Evolutionary conservation across 352 stramenopile species (phyloP).

Genomic region (Pythium volutum): DNA sequence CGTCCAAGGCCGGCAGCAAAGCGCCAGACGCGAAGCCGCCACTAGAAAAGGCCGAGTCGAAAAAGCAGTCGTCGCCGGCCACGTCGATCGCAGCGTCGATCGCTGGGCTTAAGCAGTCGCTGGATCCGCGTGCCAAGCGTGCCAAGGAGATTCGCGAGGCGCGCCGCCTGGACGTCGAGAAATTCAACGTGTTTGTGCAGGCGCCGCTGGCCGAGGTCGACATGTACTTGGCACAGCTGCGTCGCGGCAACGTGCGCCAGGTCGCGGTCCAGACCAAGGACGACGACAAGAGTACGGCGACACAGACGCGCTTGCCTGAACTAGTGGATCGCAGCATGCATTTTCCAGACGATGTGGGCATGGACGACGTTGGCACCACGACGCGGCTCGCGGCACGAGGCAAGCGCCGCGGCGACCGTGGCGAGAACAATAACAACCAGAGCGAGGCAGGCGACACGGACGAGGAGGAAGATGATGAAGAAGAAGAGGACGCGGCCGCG

Average conservation of each 20-base stretch:
- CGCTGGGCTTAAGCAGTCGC: constrained; percentile 62
- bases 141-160: constrained; percentile 61
- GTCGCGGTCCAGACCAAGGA: constrained; percentile 61
- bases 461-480: constrained; percentile 3
- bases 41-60: constrained; percentile 1
- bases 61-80: constrained; percentile 18
- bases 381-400: neutral
- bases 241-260: constrained; percentile 48
- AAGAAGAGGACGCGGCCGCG: neutral
- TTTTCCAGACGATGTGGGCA: constrained; percentile 71
- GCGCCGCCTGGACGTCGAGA: constrained; percentile 64
- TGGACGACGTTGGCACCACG: constrained; percentile 36
- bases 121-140: constrained; percentile 58
- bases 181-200: constrained; percentile 63
- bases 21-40: neutral
- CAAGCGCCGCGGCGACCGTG: constrained; percentile 5
- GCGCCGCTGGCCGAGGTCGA: constrained; percentile 57
- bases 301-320: constrained; percentile 50
- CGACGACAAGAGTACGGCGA: constrained; percentile 40
- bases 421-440: no score
- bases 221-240: constrained; percentile 46
- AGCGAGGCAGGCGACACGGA: constrained; percentile 21
- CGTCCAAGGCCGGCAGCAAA: constrained; percentile 10
- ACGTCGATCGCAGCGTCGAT: constrained; percentile 62
- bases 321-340: constrained; percentile 54